Evolutionary conservation across 139 green algal species (phyloP).

Genomic region (Chlorella sp.): DNA sequence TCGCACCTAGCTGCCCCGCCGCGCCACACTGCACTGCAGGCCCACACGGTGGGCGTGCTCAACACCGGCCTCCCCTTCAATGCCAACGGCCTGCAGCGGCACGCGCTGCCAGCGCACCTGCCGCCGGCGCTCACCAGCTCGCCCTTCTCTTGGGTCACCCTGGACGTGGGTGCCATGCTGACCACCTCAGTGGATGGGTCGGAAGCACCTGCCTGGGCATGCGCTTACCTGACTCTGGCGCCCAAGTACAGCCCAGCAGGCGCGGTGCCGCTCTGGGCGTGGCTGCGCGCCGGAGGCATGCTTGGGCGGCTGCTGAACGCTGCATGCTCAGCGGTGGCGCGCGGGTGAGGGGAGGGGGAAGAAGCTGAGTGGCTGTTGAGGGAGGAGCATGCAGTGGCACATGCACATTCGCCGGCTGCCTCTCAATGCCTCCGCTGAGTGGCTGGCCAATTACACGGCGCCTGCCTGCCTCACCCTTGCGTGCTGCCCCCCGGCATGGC

Average conservation of each 20-base stretch:
- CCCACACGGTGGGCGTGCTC: not conserved
- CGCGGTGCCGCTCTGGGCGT: not conserved
- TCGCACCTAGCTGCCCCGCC: not conserved
- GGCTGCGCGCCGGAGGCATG: constrained; percentile 5
- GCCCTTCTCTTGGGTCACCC: constrained; percentile 4
- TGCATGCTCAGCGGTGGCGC: not conserved
- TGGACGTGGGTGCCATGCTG: constrained; percentile 10
- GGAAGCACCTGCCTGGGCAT: not conserved
- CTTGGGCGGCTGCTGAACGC: not conserved
- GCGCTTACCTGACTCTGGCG: not conserved
- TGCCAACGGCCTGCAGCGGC: constrained; percentile 1
- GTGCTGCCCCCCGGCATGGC: too few species aligned
- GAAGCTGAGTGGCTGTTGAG: too few species aligned
- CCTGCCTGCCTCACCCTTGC: too few species aligned
- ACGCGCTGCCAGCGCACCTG: constrained; percentile 12
- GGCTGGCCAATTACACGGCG: too few species aligned
- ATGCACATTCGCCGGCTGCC: too few species aligned
- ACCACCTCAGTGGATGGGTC: not conserved
- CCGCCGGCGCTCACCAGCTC: constrained; percentile 12
- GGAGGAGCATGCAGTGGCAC: too few species aligned
- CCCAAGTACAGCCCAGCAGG: constrained; percentile 11
- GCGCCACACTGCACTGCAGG: not conserved
- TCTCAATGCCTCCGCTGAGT: too few species aligned
- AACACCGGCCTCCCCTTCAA: not conserved
- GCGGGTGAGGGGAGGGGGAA: not conserved